Percentiles rank a stretch among this genome's conserved stretches.
These are phyloP conservation scores for Neurospora sp. DNA, from an alignment of 495 filamentous ascomycete species.

Conservation along the genomic window DNA sequence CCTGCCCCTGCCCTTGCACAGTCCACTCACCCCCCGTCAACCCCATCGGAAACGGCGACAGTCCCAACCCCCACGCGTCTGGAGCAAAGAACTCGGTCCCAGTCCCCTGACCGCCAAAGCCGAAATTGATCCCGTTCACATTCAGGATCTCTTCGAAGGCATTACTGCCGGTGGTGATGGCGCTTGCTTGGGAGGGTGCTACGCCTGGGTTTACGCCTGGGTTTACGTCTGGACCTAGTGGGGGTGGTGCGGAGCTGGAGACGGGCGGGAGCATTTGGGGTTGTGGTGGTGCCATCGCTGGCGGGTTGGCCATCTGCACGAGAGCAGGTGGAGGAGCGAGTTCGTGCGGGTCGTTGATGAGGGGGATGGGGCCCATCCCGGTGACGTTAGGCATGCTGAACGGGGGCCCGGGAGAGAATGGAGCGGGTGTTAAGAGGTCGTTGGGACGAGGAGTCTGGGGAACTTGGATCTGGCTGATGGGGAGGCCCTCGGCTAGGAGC, in stretches of 20 bases:
- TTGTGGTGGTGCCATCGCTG: not conserved
- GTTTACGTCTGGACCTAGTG: not conserved
- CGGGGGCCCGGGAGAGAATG: conserved; percentile 1
- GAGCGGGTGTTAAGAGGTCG: not conserved
- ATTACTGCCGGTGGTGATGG: conserved; percentile 17
- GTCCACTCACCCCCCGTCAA: not conserved
- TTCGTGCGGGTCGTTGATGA: not conserved
- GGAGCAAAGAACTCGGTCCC: not conserved
- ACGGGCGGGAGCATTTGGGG: not conserved
- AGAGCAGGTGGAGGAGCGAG: not conserved
- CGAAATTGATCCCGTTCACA: conserved; percentile 17
- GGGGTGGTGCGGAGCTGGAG: not conserved
- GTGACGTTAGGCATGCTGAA: not conserved
- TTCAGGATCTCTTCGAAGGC: conserved; percentile 18
- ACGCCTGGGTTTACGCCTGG: not conserved
- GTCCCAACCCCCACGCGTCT: not conserved
- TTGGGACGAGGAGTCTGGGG: conserved; percentile 1
- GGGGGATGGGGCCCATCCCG: not conserved
- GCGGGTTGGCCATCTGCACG: too few relatives aligned
- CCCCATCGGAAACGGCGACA: not conserved
- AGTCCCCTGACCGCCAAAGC: not conserved
- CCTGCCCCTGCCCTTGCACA: not conserved
- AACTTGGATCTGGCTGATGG: conserved; percentile 1
- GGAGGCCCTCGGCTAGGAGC: conserved; percentile 28
- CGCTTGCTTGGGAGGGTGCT: conserved; percentile 15